Evolutionary conservation across 495 filamentous ascomycete species (phyloP), one percentile per base, ranked within the genome.

Genomic region (Neurospora sp.): DNA sequence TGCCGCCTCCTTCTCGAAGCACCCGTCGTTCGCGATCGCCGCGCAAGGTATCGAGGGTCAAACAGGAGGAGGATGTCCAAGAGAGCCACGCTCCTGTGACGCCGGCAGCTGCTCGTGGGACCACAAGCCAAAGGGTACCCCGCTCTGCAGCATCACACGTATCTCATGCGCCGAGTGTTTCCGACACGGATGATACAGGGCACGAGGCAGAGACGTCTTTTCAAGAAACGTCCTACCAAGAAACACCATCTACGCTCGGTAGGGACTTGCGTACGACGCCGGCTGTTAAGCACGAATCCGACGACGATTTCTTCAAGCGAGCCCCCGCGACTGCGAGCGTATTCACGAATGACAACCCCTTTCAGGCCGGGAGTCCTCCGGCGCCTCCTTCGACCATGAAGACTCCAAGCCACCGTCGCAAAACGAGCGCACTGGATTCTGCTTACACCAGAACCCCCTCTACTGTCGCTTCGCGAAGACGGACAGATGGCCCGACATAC

Each of bases 331-430:
- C 82, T 40, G 86, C 87, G 28, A 89, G 85, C 77, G 87, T 92
- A 73, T 97, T 98, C 82, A 91, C 90, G 39, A 85, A 88, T 77
- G 94, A 98, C 69, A 99, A 99, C 77, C 95, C 96, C 1, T 99
- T 99, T 77, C 96, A 99, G 79, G 96, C 93, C 78, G 94, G 93
- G 17, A 83, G 84, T 72, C 86, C 85, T 42, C 78, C 84, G 28
- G 28, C 54, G 0, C 81, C 84, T 0, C 48, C 77, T 2, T 45
- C 77, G 8, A 15, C 73, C 3, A 72, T 82, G 13, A 84, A 82
- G 75, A 84, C 84, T 2, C 84, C 85, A 17, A 81, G 77, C 74
- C 79, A 80, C 72, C 81, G 82, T 37, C 79, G 82, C 74, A 83
- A 81, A 73, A 84, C 82, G 10, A 76, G 76, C 24, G 82, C 75